phyloP scores from a whole-genome alignment of 2,329 filamentous ascomycete species.

The Monilinia laxa region DNA sequence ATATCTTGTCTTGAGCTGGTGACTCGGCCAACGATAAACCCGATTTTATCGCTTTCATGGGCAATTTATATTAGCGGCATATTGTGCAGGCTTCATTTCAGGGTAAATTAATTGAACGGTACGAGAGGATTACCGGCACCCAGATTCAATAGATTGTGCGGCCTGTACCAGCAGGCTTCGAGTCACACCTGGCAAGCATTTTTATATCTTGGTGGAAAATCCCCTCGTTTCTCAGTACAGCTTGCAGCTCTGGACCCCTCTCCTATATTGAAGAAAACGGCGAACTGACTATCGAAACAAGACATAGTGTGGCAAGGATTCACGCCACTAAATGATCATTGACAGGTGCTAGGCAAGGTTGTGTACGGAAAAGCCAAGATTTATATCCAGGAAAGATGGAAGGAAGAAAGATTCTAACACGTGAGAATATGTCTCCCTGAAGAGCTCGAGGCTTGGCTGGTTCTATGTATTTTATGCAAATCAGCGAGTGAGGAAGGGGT shows the following conservation, averaged over 20 bases:
- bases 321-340: conserved; percentile 19
- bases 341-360: conserved; percentile 15
- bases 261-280: conserved; percentile 17
- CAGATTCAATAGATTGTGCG: conserved; percentile 17
- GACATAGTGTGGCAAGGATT: neutral
- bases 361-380: conserved; percentile 2
- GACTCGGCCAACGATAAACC: conserved; percentile 20
- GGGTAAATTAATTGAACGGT: conserved; percentile 16
- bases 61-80: conserved; percentile 28
- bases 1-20: conserved; percentile 12
- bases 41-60: conserved; percentile 25
- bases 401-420: conserved; percentile 6
- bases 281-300: conserved; percentile 16
- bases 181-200: conserved; percentile 7
- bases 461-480: conserved; percentile 6
- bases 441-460: conserved; percentile 9
- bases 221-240: conserved; percentile 11
- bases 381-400: neutral
- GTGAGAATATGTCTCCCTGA: conserved; percentile 13
- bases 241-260: neutral
- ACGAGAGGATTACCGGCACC: conserved; percentile 20
- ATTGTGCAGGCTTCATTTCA: conserved; percentile 17
- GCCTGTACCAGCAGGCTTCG: conserved; percentile 11
- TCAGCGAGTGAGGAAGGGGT: conserved; percentile 4
- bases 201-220: conserved; percentile 18